A percentile compares a stretch with the other conserved stretches of the same genome.
Conservation (phyloP, 371 early-diverging fungal species). For the Mucor velutinosus region DNA sequence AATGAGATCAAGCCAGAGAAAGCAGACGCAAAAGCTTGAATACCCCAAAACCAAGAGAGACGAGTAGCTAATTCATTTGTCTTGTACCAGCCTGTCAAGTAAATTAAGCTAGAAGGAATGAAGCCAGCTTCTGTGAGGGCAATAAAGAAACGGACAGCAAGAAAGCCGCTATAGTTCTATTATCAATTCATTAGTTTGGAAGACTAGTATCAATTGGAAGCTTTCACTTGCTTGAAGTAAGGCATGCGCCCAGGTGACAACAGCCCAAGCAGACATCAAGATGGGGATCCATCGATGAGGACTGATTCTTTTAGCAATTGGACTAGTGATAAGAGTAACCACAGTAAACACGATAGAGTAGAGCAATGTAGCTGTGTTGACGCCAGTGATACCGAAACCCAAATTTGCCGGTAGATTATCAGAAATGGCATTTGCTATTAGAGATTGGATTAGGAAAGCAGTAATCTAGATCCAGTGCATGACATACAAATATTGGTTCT, state of each 20-base stretch:
- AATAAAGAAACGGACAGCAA: slow-evolving; percentile 33
- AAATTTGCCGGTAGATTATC: slow-evolving; percentile 42
- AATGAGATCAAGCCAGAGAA: slow-evolving; percentile 62
- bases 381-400: slow-evolving; percentile 42
- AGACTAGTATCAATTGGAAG: too few relatives aligned
- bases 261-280: slow-evolving; percentile 64
- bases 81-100: slow-evolving; percentile 64
- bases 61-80: slow-evolving; percentile 59
- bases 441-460: not conserved
- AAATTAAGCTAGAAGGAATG: slow-evolving; percentile 61
- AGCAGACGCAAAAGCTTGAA: slow-evolving; percentile 59
- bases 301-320: slow-evolving; percentile 55
- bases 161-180: slow-evolving; percentile 21
- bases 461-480: not conserved
- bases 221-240: slow-evolving; percentile 26
- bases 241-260: slow-evolving; percentile 51
- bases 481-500: slow-evolving; percentile 8
- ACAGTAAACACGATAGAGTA: slow-evolving; percentile 42
- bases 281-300: slow-evolving; percentile 62
- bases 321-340: slow-evolving; percentile 46
- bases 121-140: slow-evolving; percentile 58
- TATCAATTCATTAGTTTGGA: not conserved
- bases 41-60: slow-evolving; percentile 62
- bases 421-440: slow-evolving; percentile 48
- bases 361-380: slow-evolving; percentile 38